phyloP scores from a whole-genome alignment of 2,329 filamentous ascomycete species.

The Ceratocystis variospora region DNA sequence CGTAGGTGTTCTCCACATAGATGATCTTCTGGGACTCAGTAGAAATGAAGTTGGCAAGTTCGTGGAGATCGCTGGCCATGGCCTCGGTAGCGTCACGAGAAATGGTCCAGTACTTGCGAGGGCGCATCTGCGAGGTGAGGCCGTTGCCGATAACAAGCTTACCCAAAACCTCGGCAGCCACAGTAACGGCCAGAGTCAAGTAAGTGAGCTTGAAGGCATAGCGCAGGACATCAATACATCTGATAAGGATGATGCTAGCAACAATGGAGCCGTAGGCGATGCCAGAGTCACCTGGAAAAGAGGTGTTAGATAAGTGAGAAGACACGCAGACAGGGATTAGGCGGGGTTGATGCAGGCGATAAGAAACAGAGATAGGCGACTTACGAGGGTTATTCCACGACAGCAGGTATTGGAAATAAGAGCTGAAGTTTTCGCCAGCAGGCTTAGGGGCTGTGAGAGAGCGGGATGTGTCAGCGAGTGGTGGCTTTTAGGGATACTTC shows the following conservation, averaged over 20 bases:
- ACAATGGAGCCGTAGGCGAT: slow-evolving; percentile 49
- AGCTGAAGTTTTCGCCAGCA: slow-evolving; percentile 52
- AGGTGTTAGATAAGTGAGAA: not conserved
- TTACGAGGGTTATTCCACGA: slow-evolving; percentile 56
- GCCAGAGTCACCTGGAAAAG: slow-evolving; percentile 42
- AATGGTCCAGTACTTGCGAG: slow-evolving; percentile 53
- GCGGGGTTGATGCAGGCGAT: slow-evolving; percentile 4
- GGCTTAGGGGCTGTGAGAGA: slow-evolving; percentile 9
- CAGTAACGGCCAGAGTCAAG: slow-evolving; percentile 46
- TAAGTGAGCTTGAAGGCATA: slow-evolving; percentile 53
- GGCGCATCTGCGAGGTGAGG: slow-evolving; percentile 50
- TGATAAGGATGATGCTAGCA: slow-evolving; percentile 45
- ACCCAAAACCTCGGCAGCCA: slow-evolving; percentile 47
- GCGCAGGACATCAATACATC: slow-evolving; percentile 53
- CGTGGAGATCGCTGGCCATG: slow-evolving; percentile 49
- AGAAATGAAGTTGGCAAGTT: slow-evolving; percentile 58
- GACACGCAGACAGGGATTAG: slow-evolving; percentile 16
- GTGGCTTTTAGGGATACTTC: not conserved
- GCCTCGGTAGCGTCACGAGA: slow-evolving; percentile 47
- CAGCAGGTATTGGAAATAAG: slow-evolving; percentile 54
- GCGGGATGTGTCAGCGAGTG: slow-evolving; percentile 1
- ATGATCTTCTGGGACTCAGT: slow-evolving; percentile 56
- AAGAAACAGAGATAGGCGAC: slow-evolving; percentile 23
- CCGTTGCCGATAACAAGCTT: slow-evolving; percentile 49
- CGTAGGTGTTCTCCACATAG: slow-evolving; percentile 52